These are phyloP conservation scores for Podosphaera xanthii DNA, from an alignment of 2,329 filamentous ascomycete species.

Conservation along the genomic window DNA sequence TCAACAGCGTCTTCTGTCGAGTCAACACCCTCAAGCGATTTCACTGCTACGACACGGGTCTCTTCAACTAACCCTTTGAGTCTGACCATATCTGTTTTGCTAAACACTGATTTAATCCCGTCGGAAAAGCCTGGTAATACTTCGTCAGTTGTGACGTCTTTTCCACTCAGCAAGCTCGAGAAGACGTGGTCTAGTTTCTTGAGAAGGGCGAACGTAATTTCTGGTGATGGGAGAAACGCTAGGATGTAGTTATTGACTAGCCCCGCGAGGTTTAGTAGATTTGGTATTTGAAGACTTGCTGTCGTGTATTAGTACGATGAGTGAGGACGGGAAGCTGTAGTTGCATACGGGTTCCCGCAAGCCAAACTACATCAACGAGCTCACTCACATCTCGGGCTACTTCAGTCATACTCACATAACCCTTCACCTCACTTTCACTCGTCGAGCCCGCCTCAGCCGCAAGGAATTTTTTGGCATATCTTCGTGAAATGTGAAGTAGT, in stretches of 20 bases:
- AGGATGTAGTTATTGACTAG: conserved; percentile 49
- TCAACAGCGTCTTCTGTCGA: conserved; percentile 16
- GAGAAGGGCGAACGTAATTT: conserved; percentile 46
- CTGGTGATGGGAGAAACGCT: conserved; percentile 45
- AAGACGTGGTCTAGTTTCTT: conserved; percentile 70
- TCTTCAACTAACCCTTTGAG: conserved; percentile 62
- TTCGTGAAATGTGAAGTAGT: conserved; percentile 29
- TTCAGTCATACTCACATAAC: conserved; percentile 35
- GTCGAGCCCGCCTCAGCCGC: conserved; percentile 20
- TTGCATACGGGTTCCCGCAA: conserved; percentile 59
- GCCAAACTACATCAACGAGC: conserved; percentile 64
- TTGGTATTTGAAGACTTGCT: conserved; percentile 66
- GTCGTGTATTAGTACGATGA: background rate
- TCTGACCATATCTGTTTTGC: conserved; percentile 64
- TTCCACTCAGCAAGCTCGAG: conserved; percentile 45
- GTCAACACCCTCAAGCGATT: conserved; percentile 33
- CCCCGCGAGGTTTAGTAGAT: conserved; percentile 56
- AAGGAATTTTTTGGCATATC: conserved; percentile 36
- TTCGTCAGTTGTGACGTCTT: conserved; percentile 41
- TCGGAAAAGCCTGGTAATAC: conserved; percentile 47
- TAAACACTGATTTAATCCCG: conserved; percentile 37
- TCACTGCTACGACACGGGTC: conserved; percentile 46
- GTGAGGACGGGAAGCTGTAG: background rate
- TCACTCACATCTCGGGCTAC: conserved; percentile 52
- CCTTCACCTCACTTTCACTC: conserved; percentile 24